These are phyloP conservation scores for Plasmodium sp. DNA, from an alignment of 169 alveolate genomes.

Conservation along the genomic window DNA sequence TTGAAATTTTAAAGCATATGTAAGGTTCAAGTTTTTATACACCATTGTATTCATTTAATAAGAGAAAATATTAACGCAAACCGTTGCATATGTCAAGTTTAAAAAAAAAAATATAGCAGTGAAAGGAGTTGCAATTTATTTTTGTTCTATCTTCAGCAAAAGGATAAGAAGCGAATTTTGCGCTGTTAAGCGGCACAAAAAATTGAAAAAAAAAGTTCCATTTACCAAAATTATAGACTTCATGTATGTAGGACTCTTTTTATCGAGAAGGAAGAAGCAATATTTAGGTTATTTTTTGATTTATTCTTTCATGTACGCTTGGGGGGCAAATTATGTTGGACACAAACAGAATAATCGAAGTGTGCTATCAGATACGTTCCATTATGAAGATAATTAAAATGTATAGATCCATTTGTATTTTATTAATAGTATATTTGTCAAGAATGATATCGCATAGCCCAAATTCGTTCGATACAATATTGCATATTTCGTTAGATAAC, in stretches of 20 bases:
- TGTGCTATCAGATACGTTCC: not conserved
- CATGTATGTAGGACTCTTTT: not conserved
- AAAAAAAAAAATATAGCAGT: not conserved
- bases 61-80: not conserved
- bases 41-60: not conserved
- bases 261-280: not conserved
- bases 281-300: not conserved
- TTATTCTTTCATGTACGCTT: not conserved
- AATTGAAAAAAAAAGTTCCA: not conserved
- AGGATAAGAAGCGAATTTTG: not conserved
- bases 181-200: not conserved
- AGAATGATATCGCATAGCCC: not conserved
- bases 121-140: not conserved
- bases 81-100: not conserved
- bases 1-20: not conserved
- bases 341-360: not conserved
- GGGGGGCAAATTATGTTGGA: not conserved
- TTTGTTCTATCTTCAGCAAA: not conserved
- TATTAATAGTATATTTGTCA: not conserved
- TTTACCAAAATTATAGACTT: not conserved
- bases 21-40: not conserved
- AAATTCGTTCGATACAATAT: not conserved
- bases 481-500: not conserved
- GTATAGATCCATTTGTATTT: not conserved
- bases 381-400: constrained; percentile 6